These are phyloP conservation scores for Albifimbria verrucaria DNA, from an alignment of 2,329 filamentous ascomycete genomes.

Conservation along the genomic window DNA sequence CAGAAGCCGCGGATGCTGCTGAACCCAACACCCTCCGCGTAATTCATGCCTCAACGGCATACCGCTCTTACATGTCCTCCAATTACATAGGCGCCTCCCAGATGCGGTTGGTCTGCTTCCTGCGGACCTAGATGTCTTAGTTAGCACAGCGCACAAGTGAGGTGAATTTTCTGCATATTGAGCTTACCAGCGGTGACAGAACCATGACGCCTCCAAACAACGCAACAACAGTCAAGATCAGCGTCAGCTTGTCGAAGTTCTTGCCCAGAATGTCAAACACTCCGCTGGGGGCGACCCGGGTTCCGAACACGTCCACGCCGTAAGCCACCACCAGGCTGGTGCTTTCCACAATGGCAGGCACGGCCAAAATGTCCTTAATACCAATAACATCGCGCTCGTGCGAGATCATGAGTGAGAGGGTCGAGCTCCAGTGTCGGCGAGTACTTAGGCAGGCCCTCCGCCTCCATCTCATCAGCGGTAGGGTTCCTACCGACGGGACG, in stretches of 20 bases:
- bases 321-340: conserved; percentile 87
- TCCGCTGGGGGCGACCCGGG: conserved; percentile 79
- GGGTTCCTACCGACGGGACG: conserved; percentile 83
- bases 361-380: conserved; percentile 68
- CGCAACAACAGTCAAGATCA: conserved; percentile 79
- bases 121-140: conserved; percentile 48
- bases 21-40: background rate
- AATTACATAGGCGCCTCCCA: conserved; percentile 46
- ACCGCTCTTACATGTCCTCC: background rate
- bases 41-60: background rate
- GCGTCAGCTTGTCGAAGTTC: conserved; percentile 86
- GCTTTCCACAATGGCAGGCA: conserved; percentile 81
- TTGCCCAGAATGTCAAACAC: conserved; percentile 91
- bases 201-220: conserved; percentile 72
- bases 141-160: background rate
- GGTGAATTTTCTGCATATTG: background rate
- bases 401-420: conserved; percentile 72
- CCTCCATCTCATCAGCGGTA: conserved; percentile 70
- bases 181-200: conserved; percentile 80
- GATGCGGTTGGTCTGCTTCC: conserved; percentile 65
- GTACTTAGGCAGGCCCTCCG: conserved; percentile 78
- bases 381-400: conserved; percentile 81
- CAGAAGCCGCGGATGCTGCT: background rate
- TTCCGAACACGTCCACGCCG: conserved; percentile 85
- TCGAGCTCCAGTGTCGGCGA: conserved; percentile 77